Evolutionary conservation across 2,329 filamentous ascomycete genomes (phyloP), one percentile per base, ranked within the genome.

Genomic region (Herpotrichia juniperi): DNA sequence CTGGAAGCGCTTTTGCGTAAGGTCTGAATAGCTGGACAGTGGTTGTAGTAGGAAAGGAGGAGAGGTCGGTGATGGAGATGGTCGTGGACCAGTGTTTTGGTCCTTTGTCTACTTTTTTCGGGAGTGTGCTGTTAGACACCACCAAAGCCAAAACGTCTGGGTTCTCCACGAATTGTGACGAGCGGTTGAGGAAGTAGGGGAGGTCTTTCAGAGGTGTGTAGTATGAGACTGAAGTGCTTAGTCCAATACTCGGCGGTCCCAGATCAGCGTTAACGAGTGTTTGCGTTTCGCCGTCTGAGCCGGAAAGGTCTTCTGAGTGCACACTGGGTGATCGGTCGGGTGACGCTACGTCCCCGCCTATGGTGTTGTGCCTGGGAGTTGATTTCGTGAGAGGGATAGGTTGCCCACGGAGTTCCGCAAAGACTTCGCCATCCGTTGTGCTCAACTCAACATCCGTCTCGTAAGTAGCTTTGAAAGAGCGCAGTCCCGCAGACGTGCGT

Each of bases 81-180:
- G 72, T 69, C 0, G 77, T 80, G 53, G 60, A 72, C 63, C 69
- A 79, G 62, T 81, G 74, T 48, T 72, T 68, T 0, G 76, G 77
- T 0, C 78, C 78, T 10, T 64, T 64, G 16, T 72, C 71, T 8
- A 77, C 76, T 17, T 74, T 69, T 26, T 67, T 57, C 0, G 76
- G 66, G 2, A 60, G 30, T 1, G 65, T 73, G 11, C 68, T 71
- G 10, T 56, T 39, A 11, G 67, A 57, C 1, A 71, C 72, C 30
- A 78, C 75, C 44, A 81, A 67, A 4, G 76, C 78, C 40, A 81
- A 67, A 40, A 79, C 39, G 54, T 81, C 79, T 4, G 79, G 68
- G 26, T 67, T 68, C 10, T 58, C 52, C 3, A 64, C 53, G 34
- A 73, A 72, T 31, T 72, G 60, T 0, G 61, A 66, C 31, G 64